Base-by-base conservation (phyloP, 1,139 yeast genomes). In the Yamadazyma buinensis region DNA sequence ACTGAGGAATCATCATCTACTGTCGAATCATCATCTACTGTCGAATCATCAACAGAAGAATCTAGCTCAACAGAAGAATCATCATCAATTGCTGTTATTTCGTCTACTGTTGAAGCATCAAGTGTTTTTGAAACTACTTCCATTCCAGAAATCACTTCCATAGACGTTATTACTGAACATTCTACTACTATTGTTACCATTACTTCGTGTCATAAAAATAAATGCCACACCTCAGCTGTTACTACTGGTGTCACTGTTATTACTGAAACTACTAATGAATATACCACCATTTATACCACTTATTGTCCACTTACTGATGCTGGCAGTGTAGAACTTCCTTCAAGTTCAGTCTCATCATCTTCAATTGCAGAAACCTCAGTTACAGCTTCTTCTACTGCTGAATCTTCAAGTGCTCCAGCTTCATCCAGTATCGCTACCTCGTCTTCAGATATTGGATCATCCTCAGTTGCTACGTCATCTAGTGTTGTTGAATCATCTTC, bases 151-250 rank as follows among this genome's bases (percentile, higher is more conserved):
- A 33, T 34, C n/a, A 52, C 56, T 40, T 14, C 28, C 46, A 11
- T 39, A 40, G 23, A 18, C 43, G n/a, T n/a, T 10, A 33, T 27
- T 29, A 32, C 38, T 24, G 15, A n/a, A 4, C 20, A 17, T 18
- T 11, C 29, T 27, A 18, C 29, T 19, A 27, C 55, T 15, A 57
- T 67, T 41, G 60, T 67, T 39, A 72, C 80, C 48, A 58, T 73
- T 54, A 72, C 78, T 39, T 64, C 72, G 33, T 73, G 80, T 59
- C 43, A 52, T 18, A 54, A 56, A 11, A 30, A 40, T 48, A 23
- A 28, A n/a, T 52, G 57, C 36, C 18, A 32, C 40, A 38, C 59
- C 30, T 46, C 48, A 31, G 46, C 57, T 26, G 49, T 52, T 19
- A 50, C 64, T 26, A 60, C 68, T 12, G 67, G 66, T 34, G 38